Percentiles rank a stretch among this genome's conserved stretches.
These are phyloP conservation scores for Paramecium primaurelia DNA, from an alignment of 73 alveolate genomes.

Conservation along the genomic window DNA sequence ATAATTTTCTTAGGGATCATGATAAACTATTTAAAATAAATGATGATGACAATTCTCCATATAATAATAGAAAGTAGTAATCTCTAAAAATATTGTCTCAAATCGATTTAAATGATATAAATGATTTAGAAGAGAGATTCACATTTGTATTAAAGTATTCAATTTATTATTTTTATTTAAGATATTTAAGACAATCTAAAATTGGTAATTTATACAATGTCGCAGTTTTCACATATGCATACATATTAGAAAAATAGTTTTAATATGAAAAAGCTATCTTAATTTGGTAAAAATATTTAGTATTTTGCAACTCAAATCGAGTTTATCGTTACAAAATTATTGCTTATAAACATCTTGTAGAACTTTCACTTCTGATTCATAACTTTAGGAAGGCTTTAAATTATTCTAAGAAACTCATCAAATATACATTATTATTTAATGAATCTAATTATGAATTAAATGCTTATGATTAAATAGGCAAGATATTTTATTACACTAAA, in stretches of 20 bases:
- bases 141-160: not conserved
- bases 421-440: not conserved
- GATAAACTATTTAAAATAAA: not conserved
- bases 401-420: not conserved
- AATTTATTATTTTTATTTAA: not conserved
- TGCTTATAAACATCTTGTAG: not conserved
- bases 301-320: constrained; percentile 18
- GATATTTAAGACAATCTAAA: not conserved
- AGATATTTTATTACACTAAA: not conserved
- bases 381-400: not conserved
- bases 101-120: not conserved
- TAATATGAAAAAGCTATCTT: not conserved
- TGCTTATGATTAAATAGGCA: constrained; percentile 25
- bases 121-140: constrained; percentile 30
- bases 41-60: constrained; percentile 39
- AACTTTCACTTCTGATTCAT: not conserved
- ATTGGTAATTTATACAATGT: constrained; percentile 2
- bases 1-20: not conserved
- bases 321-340: constrained; percentile 1
- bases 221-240: not conserved
- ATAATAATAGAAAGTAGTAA: not conserved
- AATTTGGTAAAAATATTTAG: constrained; percentile 10
- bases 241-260: not conserved
- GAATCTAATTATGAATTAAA: constrained; percentile 3
- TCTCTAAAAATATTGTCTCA: not conserved